Evolutionary conservation across 352 stramenopile species (phyloP).

Genomic region (Plasmopara viticola): DNA sequence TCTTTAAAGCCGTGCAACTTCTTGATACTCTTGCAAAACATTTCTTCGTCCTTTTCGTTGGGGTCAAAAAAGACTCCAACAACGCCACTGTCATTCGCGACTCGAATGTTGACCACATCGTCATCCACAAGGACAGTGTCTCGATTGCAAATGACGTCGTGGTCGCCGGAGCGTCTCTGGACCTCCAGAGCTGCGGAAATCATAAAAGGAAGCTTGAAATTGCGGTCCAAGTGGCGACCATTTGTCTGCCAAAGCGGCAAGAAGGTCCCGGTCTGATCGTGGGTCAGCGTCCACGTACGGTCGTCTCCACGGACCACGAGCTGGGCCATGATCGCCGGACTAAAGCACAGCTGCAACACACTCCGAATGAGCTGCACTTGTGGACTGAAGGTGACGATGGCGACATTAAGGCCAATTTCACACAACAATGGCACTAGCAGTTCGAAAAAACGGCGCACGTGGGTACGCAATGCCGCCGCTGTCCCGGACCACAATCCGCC

Average conservation of each 20-base stretch:
- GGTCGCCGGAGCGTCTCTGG: constrained; percentile 7
- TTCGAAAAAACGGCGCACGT: constrained; percentile 65
- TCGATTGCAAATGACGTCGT: constrained; percentile 34
- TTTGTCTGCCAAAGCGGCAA: constrained; percentile 47
- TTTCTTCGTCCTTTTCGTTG: constrained; percentile 24
- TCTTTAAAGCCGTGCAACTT: constrained; percentile 7
- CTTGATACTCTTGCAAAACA: constrained; percentile 43
- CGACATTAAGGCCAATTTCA: constrained; percentile 38
- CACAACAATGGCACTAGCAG: constrained; percentile 47
- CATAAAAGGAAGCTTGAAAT: constrained; percentile 70
- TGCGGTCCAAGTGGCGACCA: constrained; percentile 49
- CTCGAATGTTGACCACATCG: constrained; percentile 64
- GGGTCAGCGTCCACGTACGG: constrained; percentile 44
- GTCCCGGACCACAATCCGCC: constrained; percentile 47
- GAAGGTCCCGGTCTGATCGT: constrained; percentile 41
- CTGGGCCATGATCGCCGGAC: constrained; percentile 14
- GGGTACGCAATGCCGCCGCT: constrained; percentile 29
- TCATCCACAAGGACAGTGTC: constrained; percentile 81
- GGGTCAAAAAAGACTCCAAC: constrained; percentile 68
- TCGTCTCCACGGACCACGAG: constrained; percentile 69
- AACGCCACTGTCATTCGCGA: constrained; percentile 69
- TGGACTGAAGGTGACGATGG: constrained; percentile 79
- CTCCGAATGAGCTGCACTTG: constrained; percentile 58
- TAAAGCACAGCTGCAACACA: constrained; percentile 55
- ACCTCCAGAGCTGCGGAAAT: constrained; percentile 59